Conservation (phyloP, 2,329 filamentous ascomycete species). For the Polytolypa hystricis region DNA sequence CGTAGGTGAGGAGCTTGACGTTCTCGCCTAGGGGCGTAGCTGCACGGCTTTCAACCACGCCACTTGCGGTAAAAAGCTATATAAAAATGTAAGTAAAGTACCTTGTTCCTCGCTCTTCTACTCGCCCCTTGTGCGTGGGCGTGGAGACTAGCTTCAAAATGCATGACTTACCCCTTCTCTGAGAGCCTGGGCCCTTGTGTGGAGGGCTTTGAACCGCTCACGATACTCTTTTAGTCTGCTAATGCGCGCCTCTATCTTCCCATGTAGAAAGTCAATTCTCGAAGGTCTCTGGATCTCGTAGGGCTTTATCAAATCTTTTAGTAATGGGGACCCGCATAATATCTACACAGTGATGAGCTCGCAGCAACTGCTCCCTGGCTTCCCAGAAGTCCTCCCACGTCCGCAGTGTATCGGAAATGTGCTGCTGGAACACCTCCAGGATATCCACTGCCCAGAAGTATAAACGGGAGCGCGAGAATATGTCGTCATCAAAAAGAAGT, state of each 20-base stretch:
- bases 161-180: neutral
- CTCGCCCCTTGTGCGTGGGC: too few relatives aligned
- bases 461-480: neutral
- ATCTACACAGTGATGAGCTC: neutral
- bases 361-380: neutral
- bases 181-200: neutral
- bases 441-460: slow-evolving; percentile 1
- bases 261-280: neutral
- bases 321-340: neutral
- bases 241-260: neutral
- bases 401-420: neutral
- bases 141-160: neutral
- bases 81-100: neutral
- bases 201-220: neutral
- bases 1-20: slow-evolving; percentile 28
- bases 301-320: too few relatives aligned
- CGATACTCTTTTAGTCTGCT: neutral
- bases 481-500: slow-evolving; percentile 3
- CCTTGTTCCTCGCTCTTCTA: neutral
- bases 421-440: neutral
- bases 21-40: slow-evolving; percentile 25
- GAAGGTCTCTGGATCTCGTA: neutral
- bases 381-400: neutral
- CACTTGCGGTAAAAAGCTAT: slow-evolving; percentile 19
- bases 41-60: slow-evolving; percentile 19